Percentiles rank a stretch among this genome's conserved stretches.
Evolutionary conservation across 306 rosid genomes (phyloP).

Genomic region (Astragalus membranaceus): DNA sequence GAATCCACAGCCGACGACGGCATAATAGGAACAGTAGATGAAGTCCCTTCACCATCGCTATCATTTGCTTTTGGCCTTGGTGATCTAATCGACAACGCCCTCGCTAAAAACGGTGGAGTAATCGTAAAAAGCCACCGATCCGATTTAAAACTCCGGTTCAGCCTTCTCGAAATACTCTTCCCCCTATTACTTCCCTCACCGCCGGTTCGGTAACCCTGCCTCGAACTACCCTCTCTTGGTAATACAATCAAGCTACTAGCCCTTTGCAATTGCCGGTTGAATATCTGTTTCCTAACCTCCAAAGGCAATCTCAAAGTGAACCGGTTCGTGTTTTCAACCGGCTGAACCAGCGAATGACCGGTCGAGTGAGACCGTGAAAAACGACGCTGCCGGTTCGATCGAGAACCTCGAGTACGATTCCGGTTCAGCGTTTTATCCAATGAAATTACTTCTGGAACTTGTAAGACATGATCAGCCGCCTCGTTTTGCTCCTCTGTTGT

Average conservation of each 20-base stretch:
- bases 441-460: not conserved
- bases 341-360: conserved; percentile 73
- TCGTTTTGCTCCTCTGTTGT: not conserved
- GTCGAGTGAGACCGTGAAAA: conserved; percentile 84
- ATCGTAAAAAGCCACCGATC: conserved; percentile 65
- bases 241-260: conserved; percentile 57
- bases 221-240: conserved; percentile 48
- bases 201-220: conserved; percentile 50
- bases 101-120: conserved; percentile 54
- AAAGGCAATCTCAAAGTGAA: conserved; percentile 70
- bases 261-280: conserved; percentile 53
- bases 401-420: conserved; percentile 34
- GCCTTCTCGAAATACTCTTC: conserved; percentile 21
- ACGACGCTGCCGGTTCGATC: conserved; percentile 36
- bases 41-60: conserved; percentile 26
- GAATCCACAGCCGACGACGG: conserved; percentile 26
- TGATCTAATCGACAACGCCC: conserved; percentile 55
- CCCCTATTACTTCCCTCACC: conserved; percentile 56
- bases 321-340: conserved; percentile 70
- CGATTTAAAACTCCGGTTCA: conserved; percentile 51
- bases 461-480: not conserved
- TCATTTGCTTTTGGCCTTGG: conserved; percentile 27
- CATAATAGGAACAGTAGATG: conserved; percentile 20
- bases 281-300: conserved; percentile 55
- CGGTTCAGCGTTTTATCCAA: conserved; percentile 41